phyloP scores from a whole-genome alignment of 2,329 filamentous ascomycete species.

The Fusarium albidum region DNA sequence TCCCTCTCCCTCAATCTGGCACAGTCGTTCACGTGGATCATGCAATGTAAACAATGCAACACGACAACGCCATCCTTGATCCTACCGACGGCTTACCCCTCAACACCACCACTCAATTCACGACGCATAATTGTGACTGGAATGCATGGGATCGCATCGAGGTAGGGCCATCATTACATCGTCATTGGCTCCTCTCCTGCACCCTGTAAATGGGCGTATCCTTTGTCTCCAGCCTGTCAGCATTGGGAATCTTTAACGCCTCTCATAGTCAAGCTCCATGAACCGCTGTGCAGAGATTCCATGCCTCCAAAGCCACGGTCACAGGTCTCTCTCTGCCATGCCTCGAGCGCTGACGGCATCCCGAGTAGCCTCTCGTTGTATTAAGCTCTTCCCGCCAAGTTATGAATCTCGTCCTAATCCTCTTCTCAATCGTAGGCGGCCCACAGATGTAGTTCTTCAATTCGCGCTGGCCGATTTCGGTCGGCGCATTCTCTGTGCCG shows the following conservation, averaged over 20 bases:
- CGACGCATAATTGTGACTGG: constrained; percentile 4
- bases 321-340: constrained; percentile 40
- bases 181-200: constrained; percentile 11
- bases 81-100: constrained; percentile 18
- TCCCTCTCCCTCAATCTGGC: background rate
- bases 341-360: constrained; percentile 41
- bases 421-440: constrained; percentile 51
- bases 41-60: constrained; percentile 28
- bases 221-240: constrained; percentile 24
- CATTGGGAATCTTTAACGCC: constrained; percentile 40
- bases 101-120: constrained; percentile 8
- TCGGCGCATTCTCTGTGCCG: constrained; percentile 4
- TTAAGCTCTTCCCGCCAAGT: constrained; percentile 43
- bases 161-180: constrained; percentile 15
- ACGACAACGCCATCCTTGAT: constrained; percentile 25
- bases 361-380: constrained; percentile 43
- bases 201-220: constrained; percentile 17
- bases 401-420: constrained; percentile 55
- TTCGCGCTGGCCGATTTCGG: constrained; percentile 47
- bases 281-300: constrained; percentile 37
- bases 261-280: constrained; percentile 34
- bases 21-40: constrained; percentile 12
- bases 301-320: constrained; percentile 42
- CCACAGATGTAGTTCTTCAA: constrained; percentile 54
- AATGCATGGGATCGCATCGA: constrained; percentile 1